These are phyloP conservation scores for Pisolithus microcarpus DNA, from an alignment of 768 basidiomycete species.

Conservation along the genomic window DNA sequence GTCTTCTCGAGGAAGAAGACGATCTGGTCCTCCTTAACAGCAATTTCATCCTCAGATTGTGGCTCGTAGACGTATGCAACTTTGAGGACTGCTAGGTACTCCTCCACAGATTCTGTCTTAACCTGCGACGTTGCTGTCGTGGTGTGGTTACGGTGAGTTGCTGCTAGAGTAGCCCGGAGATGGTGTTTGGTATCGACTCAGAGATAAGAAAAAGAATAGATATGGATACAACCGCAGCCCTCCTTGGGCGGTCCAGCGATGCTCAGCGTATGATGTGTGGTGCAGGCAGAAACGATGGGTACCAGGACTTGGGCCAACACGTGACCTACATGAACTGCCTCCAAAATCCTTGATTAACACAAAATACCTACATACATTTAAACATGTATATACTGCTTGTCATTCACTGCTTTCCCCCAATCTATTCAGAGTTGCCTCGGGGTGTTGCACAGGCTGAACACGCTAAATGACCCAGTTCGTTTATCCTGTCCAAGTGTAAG, in stretches of 20 bases:
- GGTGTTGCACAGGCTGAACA: slow-evolving; percentile 58
- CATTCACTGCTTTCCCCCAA: not conserved
- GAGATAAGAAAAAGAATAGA: too few species aligned
- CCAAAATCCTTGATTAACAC: too few species aligned
- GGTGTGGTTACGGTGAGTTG: not conserved
- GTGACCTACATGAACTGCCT: too few species aligned
- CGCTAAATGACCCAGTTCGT: slow-evolving; percentile 45
- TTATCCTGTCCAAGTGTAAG: slow-evolving; percentile 33
- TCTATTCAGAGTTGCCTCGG: slow-evolving; percentile 33
- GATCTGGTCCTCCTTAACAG: slow-evolving; percentile 81
- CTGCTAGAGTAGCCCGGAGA: not conserved
- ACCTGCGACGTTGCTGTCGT: not conserved
- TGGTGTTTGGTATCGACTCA: not conserved
- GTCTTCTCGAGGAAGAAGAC: slow-evolving; percentile 81
- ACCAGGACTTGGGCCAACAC: too few species aligned
- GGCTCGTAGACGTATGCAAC: slow-evolving; percentile 92
- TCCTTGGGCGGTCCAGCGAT: too few species aligned
- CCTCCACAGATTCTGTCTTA: slow-evolving; percentile 50
- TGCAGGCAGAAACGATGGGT: too few species aligned
- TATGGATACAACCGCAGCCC: too few species aligned
- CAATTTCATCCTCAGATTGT: slow-evolving; percentile 86
- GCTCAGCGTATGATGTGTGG: too few species aligned
- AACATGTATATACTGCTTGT: not conserved
- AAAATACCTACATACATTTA: too few species aligned
- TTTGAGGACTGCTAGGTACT: slow-evolving; percentile 80